These are phyloP conservation scores for Fomitopsis serialis DNA, from an alignment of 768 basidiomycete genomes.

Conservation along the genomic window DNA sequence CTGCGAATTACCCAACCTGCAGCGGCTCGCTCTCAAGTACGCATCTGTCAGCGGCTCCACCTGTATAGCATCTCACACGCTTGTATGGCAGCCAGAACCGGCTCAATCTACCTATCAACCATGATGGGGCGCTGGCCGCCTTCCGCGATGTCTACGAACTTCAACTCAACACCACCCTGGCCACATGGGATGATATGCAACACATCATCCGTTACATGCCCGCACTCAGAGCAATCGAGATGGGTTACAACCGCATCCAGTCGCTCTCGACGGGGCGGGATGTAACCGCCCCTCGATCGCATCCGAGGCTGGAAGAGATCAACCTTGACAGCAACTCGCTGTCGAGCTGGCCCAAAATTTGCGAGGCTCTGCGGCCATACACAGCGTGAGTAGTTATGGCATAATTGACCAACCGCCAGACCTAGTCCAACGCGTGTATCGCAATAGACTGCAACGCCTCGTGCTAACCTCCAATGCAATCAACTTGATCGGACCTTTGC, in stretches of 20 bases:
- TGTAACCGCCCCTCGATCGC: neutral
- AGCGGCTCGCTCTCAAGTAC: slow-evolving; percentile 75
- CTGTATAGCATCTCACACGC: slow-evolving; percentile 7
- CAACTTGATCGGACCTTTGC: slow-evolving; percentile 29
- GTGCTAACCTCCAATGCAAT: slow-evolving; percentile 63
- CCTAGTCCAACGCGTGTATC: slow-evolving; percentile 1
- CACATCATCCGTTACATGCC: slow-evolving; percentile 48
- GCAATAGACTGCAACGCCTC: slow-evolving; percentile 55
- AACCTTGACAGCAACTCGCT: slow-evolving; percentile 72
- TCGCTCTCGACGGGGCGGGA: slow-evolving; percentile 19
- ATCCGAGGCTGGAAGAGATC: slow-evolving; percentile 37
- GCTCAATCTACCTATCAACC: slow-evolving; percentile 36
- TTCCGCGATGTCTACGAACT: slow-evolving; percentile 57
- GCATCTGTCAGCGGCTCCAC: slow-evolving; percentile 22
- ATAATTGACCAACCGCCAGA: neutral
- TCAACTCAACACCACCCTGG: slow-evolving; percentile 68
- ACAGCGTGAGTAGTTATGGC: slow-evolving; percentile 33
- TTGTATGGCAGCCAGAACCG: slow-evolving; percentile 57
- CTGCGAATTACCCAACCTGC: slow-evolving; percentile 53
- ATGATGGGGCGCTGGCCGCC: slow-evolving; percentile 28
- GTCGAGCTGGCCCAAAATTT: slow-evolving; percentile 48
- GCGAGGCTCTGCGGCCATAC: slow-evolving; percentile 38
- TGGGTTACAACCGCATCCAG: slow-evolving; percentile 63
- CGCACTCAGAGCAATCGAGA: slow-evolving; percentile 48
- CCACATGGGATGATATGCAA: slow-evolving; percentile 66